Base-by-base conservation (phyloP, 1,139 yeast genomes). In the Sugiyamaella grinbergsii region DNA sequence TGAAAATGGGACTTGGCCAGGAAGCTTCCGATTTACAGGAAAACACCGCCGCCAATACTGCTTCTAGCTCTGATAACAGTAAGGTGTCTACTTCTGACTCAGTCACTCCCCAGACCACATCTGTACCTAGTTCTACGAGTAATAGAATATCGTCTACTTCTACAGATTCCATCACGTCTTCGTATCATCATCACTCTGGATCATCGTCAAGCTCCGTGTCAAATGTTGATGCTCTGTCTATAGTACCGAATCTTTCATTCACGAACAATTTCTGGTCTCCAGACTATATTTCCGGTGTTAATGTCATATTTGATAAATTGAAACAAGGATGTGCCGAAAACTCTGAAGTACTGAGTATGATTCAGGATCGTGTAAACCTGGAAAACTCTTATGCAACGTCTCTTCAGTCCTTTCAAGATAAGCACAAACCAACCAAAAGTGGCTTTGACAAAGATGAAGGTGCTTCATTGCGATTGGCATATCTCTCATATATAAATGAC, bases 301-400 rank as follows among this genome's bases (percentile, higher is more conserved):
- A 75, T 53, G 72, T 74, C n/a, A 73, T 87, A 13, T 84, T 85
- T 60, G 77, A 72, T 34, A 82, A 82, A 61, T 72, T 87, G 45
- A 73, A 76, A 52, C 81, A 80, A 58, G 95, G 95, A 0, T 73
- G 83, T 47, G 74, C 73, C 28, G 95, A 88, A 65, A 85, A 85
- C 66, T 81, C 79, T 34, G 84, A 85, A 61, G 80, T 81, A 55
- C 71, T 83, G 13, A 73, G 71, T 39, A 66, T 84, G 53, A 82
- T 86, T 63, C 75, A 79, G 26, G 76, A 79, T 33, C 71, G 93
- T 55, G 80, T 84, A 77, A 83, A 81, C 39, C 76, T 76, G 69
- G 95, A 87, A 64, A 71, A 73, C 18, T 68, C 75, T 1, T 82
- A 81, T 60, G 93, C 93, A 0, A 70, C 73, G 13, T 79, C 79